These are phyloP conservation scores for Erodium trifolium DNA, from an alignment of 441 rosid genomes.

Conservation along the genomic window DNA sequence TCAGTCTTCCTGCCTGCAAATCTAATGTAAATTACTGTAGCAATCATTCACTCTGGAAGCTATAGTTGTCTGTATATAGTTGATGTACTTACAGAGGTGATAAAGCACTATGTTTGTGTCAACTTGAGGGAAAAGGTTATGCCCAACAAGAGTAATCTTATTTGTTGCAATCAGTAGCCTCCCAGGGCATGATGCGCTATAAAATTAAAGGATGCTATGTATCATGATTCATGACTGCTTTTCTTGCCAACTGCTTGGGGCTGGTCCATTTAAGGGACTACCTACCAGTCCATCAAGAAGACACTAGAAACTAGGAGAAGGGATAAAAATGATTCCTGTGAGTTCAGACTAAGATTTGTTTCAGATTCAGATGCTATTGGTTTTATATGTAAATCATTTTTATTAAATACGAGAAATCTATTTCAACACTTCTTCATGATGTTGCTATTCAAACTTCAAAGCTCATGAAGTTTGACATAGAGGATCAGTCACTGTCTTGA, in stretches of 20 bases:
- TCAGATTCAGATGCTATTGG: constrained; percentile 7
- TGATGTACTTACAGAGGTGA: too few relatives aligned
- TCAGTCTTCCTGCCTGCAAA: too few relatives aligned
- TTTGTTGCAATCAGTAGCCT: too few relatives aligned
- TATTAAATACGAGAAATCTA: background rate
- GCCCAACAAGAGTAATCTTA: too few relatives aligned
- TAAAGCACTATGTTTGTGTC: too few relatives aligned
- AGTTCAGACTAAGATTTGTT: background rate
- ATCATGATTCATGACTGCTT: background rate
- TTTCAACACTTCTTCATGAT: background rate
- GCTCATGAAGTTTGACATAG: background rate
- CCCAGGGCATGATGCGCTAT: too few relatives aligned
- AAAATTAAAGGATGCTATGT: too few relatives aligned
- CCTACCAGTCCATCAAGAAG: background rate
- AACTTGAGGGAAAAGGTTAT: too few relatives aligned
- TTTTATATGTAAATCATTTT: background rate
- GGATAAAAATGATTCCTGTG: background rate
- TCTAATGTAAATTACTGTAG: too few relatives aligned
- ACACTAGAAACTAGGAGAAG: background rate
- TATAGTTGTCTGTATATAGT: too few relatives aligned
- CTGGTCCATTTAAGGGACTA: too few relatives aligned
- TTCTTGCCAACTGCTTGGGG: background rate
- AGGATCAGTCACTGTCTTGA: background rate
- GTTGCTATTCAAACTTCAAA: background rate
- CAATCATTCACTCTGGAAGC: too few relatives aligned